Conservation (phyloP, 495 filamentous ascomycete genomes). For the Aspergillus steynii region DNA sequence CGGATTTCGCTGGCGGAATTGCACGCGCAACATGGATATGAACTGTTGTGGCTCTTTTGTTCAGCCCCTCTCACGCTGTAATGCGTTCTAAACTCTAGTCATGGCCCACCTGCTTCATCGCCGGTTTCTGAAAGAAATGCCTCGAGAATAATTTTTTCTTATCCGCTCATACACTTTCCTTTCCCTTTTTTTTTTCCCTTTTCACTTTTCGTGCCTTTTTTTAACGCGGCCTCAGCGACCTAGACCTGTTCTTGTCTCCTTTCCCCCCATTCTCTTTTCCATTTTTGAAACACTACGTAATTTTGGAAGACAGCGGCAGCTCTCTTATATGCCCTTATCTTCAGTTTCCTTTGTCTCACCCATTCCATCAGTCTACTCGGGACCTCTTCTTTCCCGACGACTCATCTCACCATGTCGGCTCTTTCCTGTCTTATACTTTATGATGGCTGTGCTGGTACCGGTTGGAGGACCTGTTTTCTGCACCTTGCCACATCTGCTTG, state of each 20-base stretch:
- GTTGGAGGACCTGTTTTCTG: not conserved
- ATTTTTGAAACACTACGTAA: not conserved
- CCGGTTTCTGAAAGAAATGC: slow-evolving; percentile 13
- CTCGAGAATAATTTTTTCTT: slow-evolving; percentile 4
- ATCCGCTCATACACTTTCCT: not conserved
- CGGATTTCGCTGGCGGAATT: slow-evolving; percentile 19
- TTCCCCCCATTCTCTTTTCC: not conserved
- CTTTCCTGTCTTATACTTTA: not conserved
- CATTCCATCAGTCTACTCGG: no score
- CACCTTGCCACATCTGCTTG: not conserved
- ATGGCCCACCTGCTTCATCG: slow-evolving; percentile 10
- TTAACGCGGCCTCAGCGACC: slow-evolving; percentile 26
- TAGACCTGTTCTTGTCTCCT: slow-evolving; percentile 16
- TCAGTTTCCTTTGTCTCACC: not conserved
- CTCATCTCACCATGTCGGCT: not conserved
- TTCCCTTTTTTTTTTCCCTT: not conserved
- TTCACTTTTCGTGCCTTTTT: slow-evolving; percentile 5
- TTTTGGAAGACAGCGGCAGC: not conserved
- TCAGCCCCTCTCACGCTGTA: slow-evolving; percentile 16
- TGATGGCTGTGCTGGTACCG: not conserved
- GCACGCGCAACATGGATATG: slow-evolving; percentile 15
- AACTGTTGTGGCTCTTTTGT: slow-evolving; percentile 2
- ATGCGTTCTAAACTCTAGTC: slow-evolving; percentile 18
- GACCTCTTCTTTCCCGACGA: no score
- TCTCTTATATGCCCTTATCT: not conserved